Conservation (phyloP, 768 basidiomycete species). For the Hygrophoropsis aurantiaca region DNA sequence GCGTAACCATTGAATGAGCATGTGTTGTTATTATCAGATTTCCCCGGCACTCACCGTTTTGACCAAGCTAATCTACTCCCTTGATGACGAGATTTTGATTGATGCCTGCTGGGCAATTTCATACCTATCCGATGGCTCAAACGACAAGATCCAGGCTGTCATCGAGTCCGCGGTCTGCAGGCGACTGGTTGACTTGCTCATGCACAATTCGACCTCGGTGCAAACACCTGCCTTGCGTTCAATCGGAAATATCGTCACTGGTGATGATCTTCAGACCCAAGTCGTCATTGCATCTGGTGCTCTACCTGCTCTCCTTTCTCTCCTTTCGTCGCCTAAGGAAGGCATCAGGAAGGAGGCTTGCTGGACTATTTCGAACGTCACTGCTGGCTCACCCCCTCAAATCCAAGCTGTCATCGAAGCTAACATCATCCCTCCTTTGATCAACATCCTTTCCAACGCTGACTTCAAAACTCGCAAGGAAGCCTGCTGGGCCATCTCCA, state of each 20-base stretch:
- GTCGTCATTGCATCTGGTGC: slow-evolving; percentile 98
- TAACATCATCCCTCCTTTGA: slow-evolving; percentile 95
- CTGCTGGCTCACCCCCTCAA: slow-evolving; percentile 94
- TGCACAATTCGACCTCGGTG: slow-evolving; percentile 92
- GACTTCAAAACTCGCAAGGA: slow-evolving; percentile 99
- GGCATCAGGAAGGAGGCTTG: slow-evolving; percentile 99
- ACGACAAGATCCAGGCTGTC: slow-evolving; percentile 99
- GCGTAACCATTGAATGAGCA: slow-evolving; percentile 7
- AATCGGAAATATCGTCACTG: slow-evolving; percentile 98
- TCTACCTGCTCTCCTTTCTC: slow-evolving; percentile 87
- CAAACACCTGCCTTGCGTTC: slow-evolving; percentile 98
- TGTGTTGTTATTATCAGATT: slow-evolving; percentile 57
- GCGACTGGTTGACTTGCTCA: slow-evolving; percentile 93
- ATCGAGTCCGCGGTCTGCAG: slow-evolving; percentile 98
- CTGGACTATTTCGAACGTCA: slow-evolving; percentile 99
- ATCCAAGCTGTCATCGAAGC: slow-evolving; percentile 98
- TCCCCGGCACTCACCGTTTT: slow-evolving; percentile 95
- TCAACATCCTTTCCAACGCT: slow-evolving; percentile 96
- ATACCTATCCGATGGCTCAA: slow-evolving; percentile 97
- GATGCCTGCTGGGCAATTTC: slow-evolving; percentile 99
- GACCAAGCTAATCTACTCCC: slow-evolving; percentile 96
- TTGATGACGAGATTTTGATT: slow-evolving; percentile 98
- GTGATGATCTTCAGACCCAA: slow-evolving; percentile 98
- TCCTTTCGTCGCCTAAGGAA: slow-evolving; percentile 95
- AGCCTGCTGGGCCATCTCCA: slow-evolving; percentile 99